Percentiles rank a stretch among this genome's conserved stretches.
phyloP scores from a whole-genome alignment of 78 protist genomes.

The Cyanophora paradoxa region DNA sequence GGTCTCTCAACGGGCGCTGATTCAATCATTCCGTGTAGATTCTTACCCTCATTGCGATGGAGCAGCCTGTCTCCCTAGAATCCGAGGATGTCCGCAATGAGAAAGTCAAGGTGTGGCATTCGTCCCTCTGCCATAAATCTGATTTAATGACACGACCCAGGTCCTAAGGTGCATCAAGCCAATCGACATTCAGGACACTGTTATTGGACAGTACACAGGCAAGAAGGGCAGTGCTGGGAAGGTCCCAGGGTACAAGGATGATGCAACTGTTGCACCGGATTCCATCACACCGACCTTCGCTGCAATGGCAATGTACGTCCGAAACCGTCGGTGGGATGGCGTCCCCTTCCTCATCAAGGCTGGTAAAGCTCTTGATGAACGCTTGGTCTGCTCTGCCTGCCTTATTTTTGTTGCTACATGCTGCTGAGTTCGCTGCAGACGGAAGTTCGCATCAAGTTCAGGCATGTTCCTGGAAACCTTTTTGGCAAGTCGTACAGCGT shows the following conservation, averaged over 20 bases:
- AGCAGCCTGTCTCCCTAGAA: neutral
- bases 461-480: neutral
- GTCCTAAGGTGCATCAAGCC: neutral
- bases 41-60: slow-evolving; percentile 7
- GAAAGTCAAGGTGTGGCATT: slow-evolving; percentile 3
- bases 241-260: neutral
- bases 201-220: neutral
- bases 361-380: slow-evolving; percentile 4
- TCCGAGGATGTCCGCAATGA: slow-evolving; percentile 28
- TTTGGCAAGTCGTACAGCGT: neutral
- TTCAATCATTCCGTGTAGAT: no score
- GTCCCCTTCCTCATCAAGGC: slow-evolving; percentile 24
- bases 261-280: neutral
- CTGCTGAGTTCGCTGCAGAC: no score
- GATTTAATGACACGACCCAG: neutral
- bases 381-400: no score
- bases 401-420: no score
- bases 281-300: neutral
- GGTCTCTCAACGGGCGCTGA: no score
- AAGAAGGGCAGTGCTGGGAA: no score
- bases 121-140: neutral
- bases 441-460: neutral
- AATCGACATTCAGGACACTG: neutral
- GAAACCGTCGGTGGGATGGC: slow-evolving; percentile 10
- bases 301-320: slow-evolving; percentile 1